These are phyloP conservation scores for Sordaria brevicollis DNA, from an alignment of 495 filamentous ascomycete genomes.

Conservation along the genomic window DNA sequence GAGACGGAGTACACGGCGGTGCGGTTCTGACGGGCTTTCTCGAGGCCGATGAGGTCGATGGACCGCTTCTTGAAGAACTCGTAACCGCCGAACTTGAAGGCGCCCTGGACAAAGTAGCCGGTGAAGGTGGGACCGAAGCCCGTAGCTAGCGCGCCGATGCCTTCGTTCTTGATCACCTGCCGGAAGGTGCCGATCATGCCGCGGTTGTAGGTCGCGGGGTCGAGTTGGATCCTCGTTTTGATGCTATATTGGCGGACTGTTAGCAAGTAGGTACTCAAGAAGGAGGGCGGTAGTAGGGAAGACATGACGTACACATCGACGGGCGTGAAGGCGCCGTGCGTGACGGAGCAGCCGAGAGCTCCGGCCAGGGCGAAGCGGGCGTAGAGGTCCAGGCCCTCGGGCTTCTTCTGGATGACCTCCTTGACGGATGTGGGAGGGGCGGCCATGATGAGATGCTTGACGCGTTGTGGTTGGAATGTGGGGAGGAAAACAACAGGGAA, in stretches of 20 bases:
- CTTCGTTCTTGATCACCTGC: conserved; percentile 56
- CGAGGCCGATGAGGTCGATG: conserved; percentile 55
- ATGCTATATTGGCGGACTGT: conserved; percentile 39
- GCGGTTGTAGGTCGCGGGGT: conserved; percentile 58
- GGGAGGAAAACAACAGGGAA: background rate
- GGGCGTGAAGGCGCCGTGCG: conserved; percentile 71
- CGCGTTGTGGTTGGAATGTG: background rate
- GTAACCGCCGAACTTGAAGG: conserved; percentile 71
- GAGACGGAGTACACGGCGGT: conserved; percentile 64
- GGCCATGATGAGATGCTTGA: background rate
- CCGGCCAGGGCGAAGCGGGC: conserved; percentile 71
- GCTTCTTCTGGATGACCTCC: background rate
- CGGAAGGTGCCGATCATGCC: conserved; percentile 61
- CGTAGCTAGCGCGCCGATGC: conserved; percentile 59
- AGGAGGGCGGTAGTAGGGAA: conserved; percentile 1
- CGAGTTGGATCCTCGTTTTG: conserved; percentile 68
- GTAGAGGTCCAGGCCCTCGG: background rate
- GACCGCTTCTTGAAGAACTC: conserved; percentile 67
- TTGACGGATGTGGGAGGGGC: background rate
- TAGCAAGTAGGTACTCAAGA: conserved; percentile 1
- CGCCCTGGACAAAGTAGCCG: conserved; percentile 69
- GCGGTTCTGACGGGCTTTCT: conserved; percentile 56
- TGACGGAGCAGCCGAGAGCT: conserved; percentile 76
- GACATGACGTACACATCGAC: conserved; percentile 81
- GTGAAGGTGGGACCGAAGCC: conserved; percentile 62